Conservation (phyloP, 192 early-diverging fungal genomes). For the Backusella morwellensis region DNA sequence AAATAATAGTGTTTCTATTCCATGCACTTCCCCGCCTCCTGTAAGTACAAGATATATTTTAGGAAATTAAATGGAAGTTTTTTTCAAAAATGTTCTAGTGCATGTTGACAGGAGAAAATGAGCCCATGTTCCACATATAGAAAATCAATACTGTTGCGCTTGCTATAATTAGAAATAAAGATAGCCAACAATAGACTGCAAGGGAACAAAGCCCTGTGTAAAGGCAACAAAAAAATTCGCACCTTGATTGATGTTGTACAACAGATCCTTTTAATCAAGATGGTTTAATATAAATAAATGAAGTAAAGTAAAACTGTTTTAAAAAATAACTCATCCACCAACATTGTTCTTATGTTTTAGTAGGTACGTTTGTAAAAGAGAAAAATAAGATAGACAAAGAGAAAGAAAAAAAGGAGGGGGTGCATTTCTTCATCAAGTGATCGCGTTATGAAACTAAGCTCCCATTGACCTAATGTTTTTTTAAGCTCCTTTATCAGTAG, state of each 20-base stretch:
- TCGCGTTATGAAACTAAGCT: neutral
- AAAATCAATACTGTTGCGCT: neutral
- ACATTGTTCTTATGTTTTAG: neutral
- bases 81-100: neutral
- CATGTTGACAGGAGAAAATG: neutral
- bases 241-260: neutral
- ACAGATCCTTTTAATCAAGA: neutral
- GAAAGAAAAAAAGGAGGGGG: neutral
- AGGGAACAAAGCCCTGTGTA: neutral
- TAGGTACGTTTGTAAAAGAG: neutral
- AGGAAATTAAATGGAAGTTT: neutral
- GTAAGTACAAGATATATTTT: neutral
- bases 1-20: neutral
- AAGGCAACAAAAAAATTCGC: neutral
- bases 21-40: neutral
- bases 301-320: neutral
- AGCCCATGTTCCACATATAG: neutral
- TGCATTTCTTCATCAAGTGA: neutral
- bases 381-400: neutral
- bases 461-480: neutral
- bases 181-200: neutral
- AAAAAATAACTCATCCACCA: neutral
- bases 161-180: neutral
- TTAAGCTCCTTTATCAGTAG: neutral
- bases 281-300: neutral